Percentiles rank a stretch among this genome's conserved stretches.
Evolutionary conservation across 2,329 filamentous ascomycete species (phyloP).

Genomic region (Pyrenophora tritici-repentis): DNA sequence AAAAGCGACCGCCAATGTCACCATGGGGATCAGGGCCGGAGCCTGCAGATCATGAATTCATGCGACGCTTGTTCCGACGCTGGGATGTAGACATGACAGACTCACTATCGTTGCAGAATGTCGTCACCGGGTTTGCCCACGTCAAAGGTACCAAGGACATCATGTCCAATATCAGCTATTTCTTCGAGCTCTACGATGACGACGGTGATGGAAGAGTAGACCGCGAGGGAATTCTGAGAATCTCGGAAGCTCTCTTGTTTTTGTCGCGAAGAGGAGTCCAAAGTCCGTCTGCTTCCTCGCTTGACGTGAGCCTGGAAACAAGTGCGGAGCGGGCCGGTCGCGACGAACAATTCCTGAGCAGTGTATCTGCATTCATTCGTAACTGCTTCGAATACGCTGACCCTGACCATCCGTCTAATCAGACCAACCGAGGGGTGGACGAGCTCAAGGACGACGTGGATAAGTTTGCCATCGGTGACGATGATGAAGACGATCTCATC

Average conservation of each 20-base stretch:
- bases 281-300: slow-evolving; percentile 66
- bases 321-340: slow-evolving; percentile 57
- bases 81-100: slow-evolving; percentile 83
- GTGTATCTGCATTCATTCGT: slow-evolving; percentile 93
- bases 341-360: slow-evolving; percentile 88
- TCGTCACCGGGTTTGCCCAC: slow-evolving; percentile 85
- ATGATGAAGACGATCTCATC: slow-evolving; percentile 70
- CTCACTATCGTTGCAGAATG: slow-evolving; percentile 85
- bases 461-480: slow-evolving; percentile 73
- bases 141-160: slow-evolving; percentile 95
- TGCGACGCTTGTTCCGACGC: slow-evolving; percentile 81
- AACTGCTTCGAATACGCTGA: slow-evolving; percentile 98
- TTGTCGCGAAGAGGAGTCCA: slow-evolving; percentile 86
- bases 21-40: slow-evolving; percentile 66
- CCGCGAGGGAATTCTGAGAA: slow-evolving; percentile 89
- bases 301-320: slow-evolving; percentile 53
- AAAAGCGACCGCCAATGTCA: slow-evolving; percentile 51
- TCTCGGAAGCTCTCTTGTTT: slow-evolving; percentile 92
- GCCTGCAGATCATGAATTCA: slow-evolving; percentile 93
- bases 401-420: slow-evolving; percentile 73
- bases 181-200: slow-evolving; percentile 97
- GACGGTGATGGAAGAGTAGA: slow-evolving; percentile 89
- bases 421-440: slow-evolving; percentile 47
- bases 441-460: slow-evolving; percentile 46
- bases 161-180: slow-evolving; percentile 97